These are phyloP conservation scores for Paratinospora sagittata DNA, from an alignment of 164 flowering plant species.

Conservation along the genomic window DNA sequence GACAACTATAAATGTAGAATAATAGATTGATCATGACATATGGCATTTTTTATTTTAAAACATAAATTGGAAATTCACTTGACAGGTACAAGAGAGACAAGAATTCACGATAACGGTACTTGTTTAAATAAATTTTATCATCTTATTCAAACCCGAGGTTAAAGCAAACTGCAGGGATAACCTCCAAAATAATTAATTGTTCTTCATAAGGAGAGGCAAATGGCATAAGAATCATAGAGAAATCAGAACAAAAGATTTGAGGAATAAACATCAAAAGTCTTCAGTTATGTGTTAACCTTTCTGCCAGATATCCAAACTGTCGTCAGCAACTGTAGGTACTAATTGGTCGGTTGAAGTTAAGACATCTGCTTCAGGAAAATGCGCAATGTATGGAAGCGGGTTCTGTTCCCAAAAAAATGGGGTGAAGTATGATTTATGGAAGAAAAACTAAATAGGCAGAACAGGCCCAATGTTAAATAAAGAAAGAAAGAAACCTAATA, in stretches of 20 bases:
- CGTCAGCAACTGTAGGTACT: constrained; percentile 87
- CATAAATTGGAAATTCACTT: neutral
- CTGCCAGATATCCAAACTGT: constrained; percentile 79
- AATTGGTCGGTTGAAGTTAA: constrained; percentile 94
- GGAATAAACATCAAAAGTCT: neutral
- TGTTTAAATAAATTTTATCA: too few relatives aligned
- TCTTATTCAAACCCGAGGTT: too few relatives aligned
- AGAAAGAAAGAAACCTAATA: neutral
- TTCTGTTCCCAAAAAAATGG: constrained; percentile 46
- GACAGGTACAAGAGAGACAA: neutral
- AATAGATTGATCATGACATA: neutral
- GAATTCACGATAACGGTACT: too few relatives aligned
- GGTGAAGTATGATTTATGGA: constrained; percentile 2
- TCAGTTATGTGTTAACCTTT: constrained; percentile 43
- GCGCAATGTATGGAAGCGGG: constrained; percentile 92
- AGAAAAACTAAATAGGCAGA: neutral
- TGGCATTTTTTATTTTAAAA: neutral
- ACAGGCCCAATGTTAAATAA: neutral
- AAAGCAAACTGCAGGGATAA: neutral
- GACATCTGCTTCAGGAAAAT: constrained; percentile 87
- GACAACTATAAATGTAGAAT: neutral
- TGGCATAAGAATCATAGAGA: neutral
- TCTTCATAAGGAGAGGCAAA: neutral
- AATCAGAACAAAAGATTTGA: neutral
- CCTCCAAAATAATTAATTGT: neutral